Base-by-base conservation (phyloP, 2,329 filamentous ascomycete species). In the Fusarium longipes region DNA sequence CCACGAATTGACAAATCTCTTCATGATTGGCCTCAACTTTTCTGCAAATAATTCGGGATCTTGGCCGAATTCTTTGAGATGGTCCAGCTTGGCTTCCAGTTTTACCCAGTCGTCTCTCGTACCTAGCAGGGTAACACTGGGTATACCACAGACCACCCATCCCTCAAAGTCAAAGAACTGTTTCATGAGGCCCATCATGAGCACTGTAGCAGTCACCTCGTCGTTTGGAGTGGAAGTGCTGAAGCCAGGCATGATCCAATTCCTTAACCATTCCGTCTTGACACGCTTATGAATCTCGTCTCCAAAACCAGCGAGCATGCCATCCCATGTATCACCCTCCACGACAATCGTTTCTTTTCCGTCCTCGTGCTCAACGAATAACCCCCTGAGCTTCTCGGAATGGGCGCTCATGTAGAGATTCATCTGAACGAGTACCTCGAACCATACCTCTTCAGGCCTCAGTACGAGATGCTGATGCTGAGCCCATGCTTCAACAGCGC, bases 361-460 rank as follows among this genome's bases (percentile, higher is more conserved):
- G 12, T 77, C 38, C 4, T 40, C 55, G 52, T 84, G 82, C 8
- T 77, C 67, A 9, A 86, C 83, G 63, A 86, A 86, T 15, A 81
- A 53, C 7, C 75, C 68, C 3, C 83, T 76, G 1, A 86, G 50
- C 8, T 81, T 76, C 48, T 86, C 82, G 8, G 81, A 78, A 62
- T 87, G 77, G 0, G 74, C 74, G 29, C 81, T 79, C 75, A 86
- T 81, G 72, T 82, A 86, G 52, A 82, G 79, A 68, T 81, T 83
- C 45, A 87, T 74, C 72, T 87, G 84, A 1, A 78, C 77, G 6
- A 87, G 76, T 51, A 87, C 83, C 48, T 84, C 80, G 64, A 86
- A 82, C 85, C 85, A 87, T 29, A 87, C 74, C 51, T 86, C 84
- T 35, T 87, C 84, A 0, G 85, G 84, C 1, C 84, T 80, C 15